Base-by-base conservation (phyloP, 495 filamentous ascomycete species). In the Pyronema domesticum region DNA sequence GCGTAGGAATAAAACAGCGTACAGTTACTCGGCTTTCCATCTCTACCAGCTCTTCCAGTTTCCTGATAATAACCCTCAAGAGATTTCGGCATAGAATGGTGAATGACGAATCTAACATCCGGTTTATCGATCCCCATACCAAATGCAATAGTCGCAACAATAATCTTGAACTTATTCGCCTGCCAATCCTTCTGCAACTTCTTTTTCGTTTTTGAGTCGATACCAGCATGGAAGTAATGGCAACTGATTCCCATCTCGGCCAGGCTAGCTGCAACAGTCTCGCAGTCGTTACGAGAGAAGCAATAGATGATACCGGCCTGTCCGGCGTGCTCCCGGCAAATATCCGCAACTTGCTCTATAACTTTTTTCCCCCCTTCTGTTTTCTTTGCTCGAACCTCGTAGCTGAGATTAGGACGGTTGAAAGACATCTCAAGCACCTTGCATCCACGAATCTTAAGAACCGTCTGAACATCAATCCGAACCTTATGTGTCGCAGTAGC, bases 31-130 rank as follows among this genome's bases (percentile, higher is more conserved):
- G 74, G 73, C 58, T 85, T 79, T 8, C 88, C 89, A 68, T 99
- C 91, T 60, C 91, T 78, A 7, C 91, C 91, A 17, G 91, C 91
- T 45, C 91, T 83, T 0, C 91, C 91, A 9, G 89, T 98, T 63
- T 98, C 93, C 63, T 98, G 91, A 60, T 95, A 95, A 64, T 98
- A 98, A 0, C 89, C 93, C 68, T 98, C 91, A n/a, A 98, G 73
- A 61, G 85, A 94, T 68, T 94, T 95, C 0, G 91, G 91, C 6
- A 95, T 74, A 14, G 76, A 82, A 60, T 93, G 80, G 67, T 98
- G 91, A 34, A 98, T 87, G 40, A 98, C 88, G 59, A 89, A 95
- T 10, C 91, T 83, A 37, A 98, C 89, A 66, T 98, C 82, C 0
- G 87, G 75, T 67, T 98, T 98, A 69, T 98, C 91, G 53, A 98